Base-by-base conservation (phyloP, 2,329 filamentous ascomycete genomes). In the Tolypocladium nubicola region DNA sequence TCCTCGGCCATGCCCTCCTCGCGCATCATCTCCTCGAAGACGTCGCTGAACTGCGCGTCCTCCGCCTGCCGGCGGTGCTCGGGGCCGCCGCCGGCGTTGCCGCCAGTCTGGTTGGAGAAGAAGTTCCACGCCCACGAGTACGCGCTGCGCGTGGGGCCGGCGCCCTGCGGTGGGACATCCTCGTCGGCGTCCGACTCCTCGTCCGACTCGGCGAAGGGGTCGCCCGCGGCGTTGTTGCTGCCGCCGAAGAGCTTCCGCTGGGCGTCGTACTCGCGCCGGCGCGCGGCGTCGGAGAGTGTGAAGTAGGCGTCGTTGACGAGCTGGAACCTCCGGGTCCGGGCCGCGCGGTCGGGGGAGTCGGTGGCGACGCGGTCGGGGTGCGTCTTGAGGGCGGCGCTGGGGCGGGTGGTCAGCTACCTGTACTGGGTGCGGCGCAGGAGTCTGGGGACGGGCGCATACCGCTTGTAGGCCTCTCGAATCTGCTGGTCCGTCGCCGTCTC, bases 401-500 rank as follows among this genome's bases (percentile, higher is more conserved):
- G 26, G 9, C 35, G 33, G 11, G 37, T 21, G 30, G 21, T 52
- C 47, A 52, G 47, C 47, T 21, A 52, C 6, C 33, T 11, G 43
- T 21, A 13, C 19, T 14, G 19, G 10, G 11, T 26, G 39, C 23
- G 11, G 19, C 3, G 50, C 21, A 9, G 56, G 23, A 7, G 41
- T 23, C 41, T 4, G 6, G 23, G 56, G 19, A 52, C 9, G 6
- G 35, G 21, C 11, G 52, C 70, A 55, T 67, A 89, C 87, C 88
- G 87, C 72, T 99, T 99, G 79, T 97, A 99, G 54, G 92, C 94
- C 79, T 90, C 88, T 65, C 93, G 88, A 68, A 99, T 87, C 70
- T 97, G 88, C 67, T 91, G 85, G 59, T 86, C 83, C 0, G 85
- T 88, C 39, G 93, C 91, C 64, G 81, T 87, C 40, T 89, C 81